Base-by-base conservation (phyloP, 2,329 filamentous ascomycete species). In the Talaromyces sp. region DNA sequence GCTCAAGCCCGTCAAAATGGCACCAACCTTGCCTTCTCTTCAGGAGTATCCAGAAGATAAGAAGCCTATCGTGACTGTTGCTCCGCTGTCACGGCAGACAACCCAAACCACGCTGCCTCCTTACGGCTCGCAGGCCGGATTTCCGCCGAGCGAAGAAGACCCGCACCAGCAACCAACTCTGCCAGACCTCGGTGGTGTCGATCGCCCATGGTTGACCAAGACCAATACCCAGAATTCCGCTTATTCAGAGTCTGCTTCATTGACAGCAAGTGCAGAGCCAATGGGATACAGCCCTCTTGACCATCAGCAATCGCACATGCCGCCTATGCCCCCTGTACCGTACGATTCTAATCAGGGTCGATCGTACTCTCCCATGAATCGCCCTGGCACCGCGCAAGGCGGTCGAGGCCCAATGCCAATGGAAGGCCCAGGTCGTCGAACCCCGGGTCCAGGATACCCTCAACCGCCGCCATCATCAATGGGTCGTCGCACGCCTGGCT, bases 71-170 rank as follows among this genome's bases (percentile, higher is more conserved):
- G 58, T 63, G 25, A 57, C 61, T 30, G 54, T 63, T n/a, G 85
- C n/a, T 78, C 49, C 78, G 67, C 69, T 88, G 17, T 80, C 79
- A 60, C 82, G 86, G 63, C 84, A 80, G 63, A 85, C 88, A 36
- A 89, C 86, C 1, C 82, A 82, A 68, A 70, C 80, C 0, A 88
- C 87, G 0, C 75, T 90, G 7, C 87, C 88, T 0, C 72, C 80
- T 3, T 90, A 91, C 71, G 79, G 79, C 2, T 88, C 87, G 9
- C 82, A 82, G 58, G 84, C 84, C 19, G 81, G 77, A 3, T 78
- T 68, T 6, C 3, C 13, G 17, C 49, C 69, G 67, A 52, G 65
- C 65, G 11, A 63, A 65, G 22, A 66, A 64, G 60, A 57, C 22
- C 25, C 59, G 52, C 15, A 58, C 57, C 66, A 60, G 15, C 63